Evolutionary conservation across 257 asterid genomes (phyloP).

Genomic region (Gardenia jasminoides): DNA sequence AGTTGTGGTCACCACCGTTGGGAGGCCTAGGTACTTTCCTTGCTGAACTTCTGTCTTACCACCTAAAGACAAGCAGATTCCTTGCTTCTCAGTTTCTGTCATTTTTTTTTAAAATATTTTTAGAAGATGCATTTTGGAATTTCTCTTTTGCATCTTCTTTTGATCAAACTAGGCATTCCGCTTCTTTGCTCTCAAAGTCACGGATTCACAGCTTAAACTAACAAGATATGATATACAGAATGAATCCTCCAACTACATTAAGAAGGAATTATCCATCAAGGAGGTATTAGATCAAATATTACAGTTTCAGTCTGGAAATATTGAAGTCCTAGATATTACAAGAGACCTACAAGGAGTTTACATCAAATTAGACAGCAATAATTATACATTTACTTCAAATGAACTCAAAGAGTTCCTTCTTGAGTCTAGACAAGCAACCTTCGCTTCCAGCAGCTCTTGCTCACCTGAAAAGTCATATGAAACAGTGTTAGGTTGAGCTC

Average conservation of each 20-base stretch:
- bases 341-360: neutral
- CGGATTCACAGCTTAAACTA: too few relatives aligned
- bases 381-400: neutral
- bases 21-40: too few relatives aligned
- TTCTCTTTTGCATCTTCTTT: too few relatives aligned
- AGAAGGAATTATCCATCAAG: neutral
- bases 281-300: neutral
- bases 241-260: neutral
- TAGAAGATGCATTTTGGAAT: too few relatives aligned
- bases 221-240: neutral
- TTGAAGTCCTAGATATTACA: neutral
- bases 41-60: too few relatives aligned
- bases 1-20: too few relatives aligned
- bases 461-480: neutral
- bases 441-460: neutral
- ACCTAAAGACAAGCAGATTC: too few relatives aligned
- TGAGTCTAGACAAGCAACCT: neutral
- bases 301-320: neutral
- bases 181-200: too few relatives aligned
- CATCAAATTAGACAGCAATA: neutral
- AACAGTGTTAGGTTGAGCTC: neutral
- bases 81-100: too few relatives aligned
- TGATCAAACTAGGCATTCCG: too few relatives aligned
- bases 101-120: too few relatives aligned
- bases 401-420: neutral